phyloP scores from a whole-genome alignment of 2,329 filamentous ascomycete species.

The Paramyrothecium roridum region DNA sequence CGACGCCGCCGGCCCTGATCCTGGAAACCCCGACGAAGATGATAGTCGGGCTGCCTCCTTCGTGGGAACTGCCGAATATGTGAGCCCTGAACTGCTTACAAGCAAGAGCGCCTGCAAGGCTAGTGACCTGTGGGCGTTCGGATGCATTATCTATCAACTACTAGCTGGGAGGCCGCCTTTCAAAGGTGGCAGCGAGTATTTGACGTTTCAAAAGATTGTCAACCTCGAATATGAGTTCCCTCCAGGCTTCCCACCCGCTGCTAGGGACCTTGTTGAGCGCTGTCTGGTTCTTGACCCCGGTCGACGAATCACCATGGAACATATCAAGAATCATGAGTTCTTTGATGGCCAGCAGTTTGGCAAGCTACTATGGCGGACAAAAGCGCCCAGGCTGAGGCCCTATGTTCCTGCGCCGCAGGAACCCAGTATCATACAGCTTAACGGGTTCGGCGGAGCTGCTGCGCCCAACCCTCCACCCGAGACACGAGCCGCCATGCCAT shows the following conservation, averaged over 20 bases:
- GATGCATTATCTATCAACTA: conserved; percentile 95
- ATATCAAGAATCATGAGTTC: conserved; percentile 95
- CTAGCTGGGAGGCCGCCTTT: conserved; percentile 95
- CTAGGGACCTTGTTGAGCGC: conserved; percentile 85
- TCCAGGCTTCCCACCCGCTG: conserved; percentile 77
- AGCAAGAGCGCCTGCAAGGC: conserved; percentile 97
- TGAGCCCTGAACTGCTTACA: conserved; percentile 93
- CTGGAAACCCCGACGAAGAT: conserved; percentile 32
- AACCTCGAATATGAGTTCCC: conserved; percentile 93
- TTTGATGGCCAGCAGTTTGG: conserved; percentile 87
- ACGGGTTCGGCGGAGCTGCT: conserved; percentile 41
- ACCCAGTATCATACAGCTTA: conserved; percentile 70
- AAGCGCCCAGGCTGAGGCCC: conserved; percentile 81
- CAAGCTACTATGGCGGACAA: conserved; percentile 80
- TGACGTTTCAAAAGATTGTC: conserved; percentile 98
- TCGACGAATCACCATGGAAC: conserved; percentile 82
- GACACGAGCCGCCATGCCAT: conserved; percentile 29
- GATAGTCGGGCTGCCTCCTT: conserved; percentile 85
- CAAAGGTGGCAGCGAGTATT: conserved; percentile 92
- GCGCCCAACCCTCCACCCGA: conserved; percentile 22
- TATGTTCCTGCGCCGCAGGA: conserved; percentile 77
- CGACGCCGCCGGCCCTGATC: conserved; percentile 30
- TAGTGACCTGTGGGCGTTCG: conserved; percentile 97
- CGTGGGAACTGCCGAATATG: conserved; percentile 96
- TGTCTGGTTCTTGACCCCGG: conserved; percentile 86